Evolutionary conservation across 257 asterid genomes (phyloP), one percentile per base, ranked within the genome.

Genomic region (Ajuga chamaepitys): DNA sequence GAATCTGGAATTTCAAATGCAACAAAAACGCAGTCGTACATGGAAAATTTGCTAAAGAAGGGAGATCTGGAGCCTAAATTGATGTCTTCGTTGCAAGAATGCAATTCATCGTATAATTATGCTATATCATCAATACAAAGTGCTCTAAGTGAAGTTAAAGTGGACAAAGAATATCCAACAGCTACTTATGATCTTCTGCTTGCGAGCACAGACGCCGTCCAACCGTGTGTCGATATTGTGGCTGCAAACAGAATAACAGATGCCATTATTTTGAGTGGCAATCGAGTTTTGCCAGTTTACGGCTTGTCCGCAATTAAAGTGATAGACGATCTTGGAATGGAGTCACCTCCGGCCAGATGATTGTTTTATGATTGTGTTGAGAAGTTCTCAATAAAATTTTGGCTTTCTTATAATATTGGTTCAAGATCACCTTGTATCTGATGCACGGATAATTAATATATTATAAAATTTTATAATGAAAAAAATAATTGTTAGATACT

Each of bases 101-200:
- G 82, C 72, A 46, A 66, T 3, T 0, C 0, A 8, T 51, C 77
- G 5, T 66, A 66, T 2, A 45, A 61, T 4, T 1, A 3, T 5
- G 50, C 20, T 1, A 1, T 57, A 9, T 1, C 0, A 2, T 70
- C 74, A 0, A 42, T 74, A 9, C 34, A 2, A 0, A 61, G 77
- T 25, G 79, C 77, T 4, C 13, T 64, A 1, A 1, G 0, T 24
- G 83, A 70, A 6, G 59, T 70, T 4, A 16, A 22, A 13, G 13
- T 0, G 11, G 30, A 35, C 37, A 5, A 30, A 1, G 77, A 70
- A 2, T 70, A 50, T 7, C 1, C 3, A 4, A 65, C 58, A 1
- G 60, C 80, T 8, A 55, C 75, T 0, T 74, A 78, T 32, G 83
- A 78, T 28, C 70, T 65, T 12, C 10, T 40, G 9, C n/a, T 72